Evolutionary conservation across 2,329 filamentous ascomycete species (phyloP), one percentile per base, ranked within the genome.

Genomic region (Endoconidiophora laricicola): DNA sequence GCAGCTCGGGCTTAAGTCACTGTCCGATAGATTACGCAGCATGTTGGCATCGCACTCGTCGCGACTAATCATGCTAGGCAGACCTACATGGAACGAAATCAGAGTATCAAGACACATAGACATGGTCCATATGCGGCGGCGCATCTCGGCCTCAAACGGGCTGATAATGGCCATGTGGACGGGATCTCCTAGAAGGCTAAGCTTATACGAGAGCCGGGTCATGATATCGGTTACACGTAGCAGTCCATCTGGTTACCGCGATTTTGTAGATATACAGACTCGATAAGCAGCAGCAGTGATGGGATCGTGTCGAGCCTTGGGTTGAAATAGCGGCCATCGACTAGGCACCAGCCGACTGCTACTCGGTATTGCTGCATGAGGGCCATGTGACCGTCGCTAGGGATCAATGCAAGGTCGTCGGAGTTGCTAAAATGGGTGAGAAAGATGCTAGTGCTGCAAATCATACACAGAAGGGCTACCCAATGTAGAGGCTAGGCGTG

Each of bases 1-100:
- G 42, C 66, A 70, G 52, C 74, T 63, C 59, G 77, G 71, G 54
- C 69, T 68, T 55, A 83, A 80, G 58, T 84, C 79, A 29, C 77
- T 72, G 58, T 85, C 80, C 48, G 74, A 68, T 29, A 83, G 60
- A 59, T 83, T 83, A 29, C 69, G 66, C 14, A 79, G 79, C 18
- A 76, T 60, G 1, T 68, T 63, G 0, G 77, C 80, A 58, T 84
- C 81, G 44, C 71, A 74, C 53, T 82, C 78, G 36, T 79, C 72
- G 22, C 71, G 67, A 51, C 77, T 70, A 42, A 82, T 68, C 74
- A 83, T 79, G 57, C 72, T 72, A 2, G 81, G 81, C 49, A 85
- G 65, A 2, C 80, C 80, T 53, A 82, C 70, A 58, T 83, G 79
- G 58, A 81, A 82, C 1, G 77, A 74, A 23, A 79, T 76, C 3